A percentile compares a stretch with the other conserved stretches of the same genome.
Conservation (phyloP, 371 early-diverging fungal species). For the Dinochytrium kinnereticum region DNA sequence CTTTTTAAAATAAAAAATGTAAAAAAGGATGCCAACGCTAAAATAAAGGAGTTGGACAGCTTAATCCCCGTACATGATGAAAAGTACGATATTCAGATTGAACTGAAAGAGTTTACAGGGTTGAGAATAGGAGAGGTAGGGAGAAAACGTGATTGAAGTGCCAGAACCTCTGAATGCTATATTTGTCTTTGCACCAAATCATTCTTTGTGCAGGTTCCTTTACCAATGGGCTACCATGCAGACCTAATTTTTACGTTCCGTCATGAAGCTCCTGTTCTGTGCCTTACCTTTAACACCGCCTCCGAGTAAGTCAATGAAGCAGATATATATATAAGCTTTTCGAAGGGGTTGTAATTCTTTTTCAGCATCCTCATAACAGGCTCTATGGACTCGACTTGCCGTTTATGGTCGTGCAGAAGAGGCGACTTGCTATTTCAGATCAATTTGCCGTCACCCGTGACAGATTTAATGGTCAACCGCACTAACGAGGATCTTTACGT, state of each 20-base stretch:
- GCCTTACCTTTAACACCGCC: constrained; percentile 44
- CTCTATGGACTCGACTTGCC: constrained; percentile 58
- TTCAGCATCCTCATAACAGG: constrained; percentile 59
- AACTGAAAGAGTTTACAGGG: constrained; percentile 34
- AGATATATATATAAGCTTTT: background rate
- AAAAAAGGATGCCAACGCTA: constrained; percentile 23
- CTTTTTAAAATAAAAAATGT: background rate
- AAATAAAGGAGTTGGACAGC: constrained; percentile 27
- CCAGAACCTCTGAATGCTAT: too few species aligned
- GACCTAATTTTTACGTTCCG: constrained; percentile 57
- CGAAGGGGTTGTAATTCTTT: background rate
- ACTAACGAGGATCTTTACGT: constrained; percentile 43
- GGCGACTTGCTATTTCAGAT: constrained; percentile 65
- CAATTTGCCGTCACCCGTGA: constrained; percentile 57
- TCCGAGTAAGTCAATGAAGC: constrained; percentile 46
- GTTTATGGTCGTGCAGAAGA: constrained; percentile 58
- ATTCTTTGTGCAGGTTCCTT: constrained; percentile 49
- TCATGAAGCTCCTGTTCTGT: constrained; percentile 59
- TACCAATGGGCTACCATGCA: constrained; percentile 57
- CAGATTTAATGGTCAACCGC: constrained; percentile 36
- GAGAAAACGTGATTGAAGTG: too few species aligned
- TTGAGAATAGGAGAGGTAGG: constrained; percentile 50
- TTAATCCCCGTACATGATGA: constrained; percentile 46
- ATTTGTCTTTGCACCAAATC: background rate
- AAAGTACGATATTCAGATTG: constrained; percentile 42